Conservation (phyloP, 1,139 yeast genomes). For the Lodderomyces parapsilosis region DNA sequence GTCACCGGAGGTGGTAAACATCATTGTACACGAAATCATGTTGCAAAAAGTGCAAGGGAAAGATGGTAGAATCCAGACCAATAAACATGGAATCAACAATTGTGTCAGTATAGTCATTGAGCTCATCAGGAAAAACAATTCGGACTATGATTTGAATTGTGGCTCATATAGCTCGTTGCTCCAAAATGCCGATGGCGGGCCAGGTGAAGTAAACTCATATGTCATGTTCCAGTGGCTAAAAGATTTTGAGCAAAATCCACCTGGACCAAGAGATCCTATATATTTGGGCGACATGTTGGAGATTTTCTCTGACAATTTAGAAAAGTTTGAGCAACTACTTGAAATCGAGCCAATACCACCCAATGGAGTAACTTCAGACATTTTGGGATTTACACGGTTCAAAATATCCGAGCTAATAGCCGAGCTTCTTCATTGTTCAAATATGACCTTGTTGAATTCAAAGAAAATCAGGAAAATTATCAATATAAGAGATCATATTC, state of each 20-base stretch:
- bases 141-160: constrained; percentile 48
- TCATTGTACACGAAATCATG: constrained; percentile 44
- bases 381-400: constrained; percentile 43
- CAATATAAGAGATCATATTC: constrained; percentile 34
- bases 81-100: constrained; percentile 48
- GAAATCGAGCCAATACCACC: constrained; percentile 28
- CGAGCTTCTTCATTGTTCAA: constrained; percentile 47
- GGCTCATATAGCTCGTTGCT: constrained; percentile 39
- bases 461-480: constrained; percentile 36
- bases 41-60: constrained; percentile 19
- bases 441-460: constrained; percentile 47
- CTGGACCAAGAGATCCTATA: constrained; percentile 46
- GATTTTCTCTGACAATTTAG: constrained; percentile 40
- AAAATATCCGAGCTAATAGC: constrained; percentile 46
- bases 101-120: constrained; percentile 50
- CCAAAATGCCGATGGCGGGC: constrained; percentile 29
- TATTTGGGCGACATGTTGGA: constrained; percentile 45
- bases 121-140: constrained; percentile 45
- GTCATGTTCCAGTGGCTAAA: constrained; percentile 49
- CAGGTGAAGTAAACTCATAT: constrained; percentile 40
- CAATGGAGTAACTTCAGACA: constrained; percentile 15
- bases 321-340: constrained; percentile 29
- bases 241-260: constrained; percentile 50
- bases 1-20: constrained; percentile 33
- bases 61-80: constrained; percentile 23